These are phyloP conservation scores for Neocallimastix lanati DNA, from an alignment of 192 early-diverging fungal species.

Conservation along the genomic window DNA sequence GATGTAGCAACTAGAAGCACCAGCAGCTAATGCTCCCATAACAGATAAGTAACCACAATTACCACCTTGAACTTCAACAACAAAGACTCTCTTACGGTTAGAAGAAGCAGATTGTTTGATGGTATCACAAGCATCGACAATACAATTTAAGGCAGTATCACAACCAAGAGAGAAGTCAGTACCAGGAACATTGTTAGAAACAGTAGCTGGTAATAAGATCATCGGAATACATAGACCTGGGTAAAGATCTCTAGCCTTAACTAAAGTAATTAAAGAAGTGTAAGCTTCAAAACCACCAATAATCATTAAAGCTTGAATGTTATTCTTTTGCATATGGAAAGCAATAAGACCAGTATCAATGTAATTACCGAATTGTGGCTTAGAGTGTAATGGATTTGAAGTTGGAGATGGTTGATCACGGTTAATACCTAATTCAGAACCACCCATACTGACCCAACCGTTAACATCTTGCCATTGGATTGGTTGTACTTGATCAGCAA, in stretches of 20 bases:
- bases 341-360: conserved; percentile 75
- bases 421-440: conserved; percentile 86
- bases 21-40: conserved; percentile 62
- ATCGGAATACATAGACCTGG: conserved; percentile 91
- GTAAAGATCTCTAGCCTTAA: conserved; percentile 50
- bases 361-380: conserved; percentile 5
- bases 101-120: conserved; percentile 87
- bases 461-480: conserved; percentile 69
- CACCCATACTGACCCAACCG: conserved; percentile 81
- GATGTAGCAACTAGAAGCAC: conserved; percentile 81
- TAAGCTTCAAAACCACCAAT: conserved; percentile 94
- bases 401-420: conserved; percentile 61
- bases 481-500: conserved; percentile 58
- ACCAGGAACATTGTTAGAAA: conserved; percentile 95
- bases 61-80: conserved; percentile 93
- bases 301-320: conserved; percentile 78
- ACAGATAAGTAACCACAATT: conserved; percentile 80
- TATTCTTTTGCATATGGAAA: conserved; percentile 75
- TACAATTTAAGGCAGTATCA: conserved; percentile 90
- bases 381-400: conserved; percentile 9
- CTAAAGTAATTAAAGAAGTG: conserved; percentile 54
- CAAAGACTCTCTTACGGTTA: conserved; percentile 77
- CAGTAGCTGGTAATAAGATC: conserved; percentile 78
- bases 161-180: conserved; percentile 84
- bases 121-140: conserved; percentile 73